Percentiles rank a stretch among this genome's conserved stretches.
phyloP scores from a whole-genome alignment of 352 stramenopile species.

The Globisporangium middletonii region DNA sequence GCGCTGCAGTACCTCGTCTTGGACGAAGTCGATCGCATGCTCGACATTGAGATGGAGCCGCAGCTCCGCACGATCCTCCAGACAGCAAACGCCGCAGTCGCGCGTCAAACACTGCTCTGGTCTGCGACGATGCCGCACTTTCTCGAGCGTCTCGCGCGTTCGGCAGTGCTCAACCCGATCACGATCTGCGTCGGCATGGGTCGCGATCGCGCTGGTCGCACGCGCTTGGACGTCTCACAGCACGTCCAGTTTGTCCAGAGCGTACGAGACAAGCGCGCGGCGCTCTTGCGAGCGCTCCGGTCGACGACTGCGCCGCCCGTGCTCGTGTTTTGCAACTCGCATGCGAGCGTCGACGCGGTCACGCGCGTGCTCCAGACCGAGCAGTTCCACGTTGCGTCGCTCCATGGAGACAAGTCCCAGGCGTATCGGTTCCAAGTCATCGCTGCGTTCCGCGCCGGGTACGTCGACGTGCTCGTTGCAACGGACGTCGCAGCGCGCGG shows the following conservation, averaged over 20 bases:
- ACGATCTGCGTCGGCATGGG: constrained; percentile 86
- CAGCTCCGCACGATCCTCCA: constrained; percentile 93
- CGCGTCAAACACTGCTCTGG: constrained; percentile 88
- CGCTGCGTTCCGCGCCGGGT: constrained; percentile 37
- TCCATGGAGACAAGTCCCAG: constrained; percentile 91
- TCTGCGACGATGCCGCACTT: constrained; percentile 91
- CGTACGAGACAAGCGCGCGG: constrained; percentile 30
- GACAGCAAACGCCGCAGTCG: neutral
- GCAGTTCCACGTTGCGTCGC: constrained; percentile 91
- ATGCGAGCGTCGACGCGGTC: constrained; percentile 91
- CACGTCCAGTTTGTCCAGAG: constrained; percentile 62
- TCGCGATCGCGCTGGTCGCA: constrained; percentile 20
- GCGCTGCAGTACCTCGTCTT: constrained; percentile 73
- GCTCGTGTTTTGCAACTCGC: constrained; percentile 97
- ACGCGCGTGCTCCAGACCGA: constrained; percentile 92
- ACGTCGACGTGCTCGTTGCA: constrained; percentile 82
- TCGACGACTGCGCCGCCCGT: constrained; percentile 87
- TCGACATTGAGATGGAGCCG: constrained; percentile 89
- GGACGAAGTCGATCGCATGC: constrained; percentile 96
- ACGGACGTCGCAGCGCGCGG: constrained; percentile 88
- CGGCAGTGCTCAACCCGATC: constrained; percentile 90
- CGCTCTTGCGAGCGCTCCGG: constrained; percentile 47
- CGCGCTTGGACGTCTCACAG: constrained; percentile 87
- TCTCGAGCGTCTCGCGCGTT: constrained; percentile 90
- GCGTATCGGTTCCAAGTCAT: constrained; percentile 46